These are phyloP conservation scores for Colletotrichum spaethianum DNA, from an alignment of 2,329 filamentous ascomycete species.

Conservation along the genomic window DNA sequence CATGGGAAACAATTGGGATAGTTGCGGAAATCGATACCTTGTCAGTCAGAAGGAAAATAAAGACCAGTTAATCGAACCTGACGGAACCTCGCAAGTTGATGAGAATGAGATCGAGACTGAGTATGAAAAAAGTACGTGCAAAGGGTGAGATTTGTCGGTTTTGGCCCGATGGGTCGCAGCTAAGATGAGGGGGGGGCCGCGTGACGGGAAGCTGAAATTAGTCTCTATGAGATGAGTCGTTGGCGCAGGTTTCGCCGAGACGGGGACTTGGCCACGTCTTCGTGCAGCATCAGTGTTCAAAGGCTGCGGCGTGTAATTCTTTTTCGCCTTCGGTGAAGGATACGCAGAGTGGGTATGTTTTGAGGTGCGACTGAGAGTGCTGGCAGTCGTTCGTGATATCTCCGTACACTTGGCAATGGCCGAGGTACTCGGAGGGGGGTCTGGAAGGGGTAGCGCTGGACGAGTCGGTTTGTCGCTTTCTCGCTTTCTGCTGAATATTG, in stretches of 20 bases:
- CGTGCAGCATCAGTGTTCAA: neutral
- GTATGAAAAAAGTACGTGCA: neutral
- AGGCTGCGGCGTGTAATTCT: neutral
- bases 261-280: neutral
- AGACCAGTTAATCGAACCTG: neutral
- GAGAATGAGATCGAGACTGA: neutral
- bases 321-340: neutral
- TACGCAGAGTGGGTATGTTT: too few species aligned
- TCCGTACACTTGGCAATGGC: neutral
- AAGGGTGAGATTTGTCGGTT: neutral
- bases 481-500: neutral
- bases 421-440: neutral
- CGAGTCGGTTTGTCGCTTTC: neutral
- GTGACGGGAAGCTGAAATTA: neutral
- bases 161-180: neutral
- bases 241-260: neutral
- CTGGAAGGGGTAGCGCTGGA: neutral
- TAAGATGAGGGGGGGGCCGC: neutral
- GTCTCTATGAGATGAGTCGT: neutral
- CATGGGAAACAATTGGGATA: slow-evolving; percentile 22
- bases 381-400: neutral
- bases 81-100: neutral
- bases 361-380: neutral
- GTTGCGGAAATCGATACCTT: slow-evolving; percentile 30
- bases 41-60: slow-evolving; percentile 10